Base-by-base conservation (phyloP, 306 rosid species). In the Acmispon strigosus region DNA sequence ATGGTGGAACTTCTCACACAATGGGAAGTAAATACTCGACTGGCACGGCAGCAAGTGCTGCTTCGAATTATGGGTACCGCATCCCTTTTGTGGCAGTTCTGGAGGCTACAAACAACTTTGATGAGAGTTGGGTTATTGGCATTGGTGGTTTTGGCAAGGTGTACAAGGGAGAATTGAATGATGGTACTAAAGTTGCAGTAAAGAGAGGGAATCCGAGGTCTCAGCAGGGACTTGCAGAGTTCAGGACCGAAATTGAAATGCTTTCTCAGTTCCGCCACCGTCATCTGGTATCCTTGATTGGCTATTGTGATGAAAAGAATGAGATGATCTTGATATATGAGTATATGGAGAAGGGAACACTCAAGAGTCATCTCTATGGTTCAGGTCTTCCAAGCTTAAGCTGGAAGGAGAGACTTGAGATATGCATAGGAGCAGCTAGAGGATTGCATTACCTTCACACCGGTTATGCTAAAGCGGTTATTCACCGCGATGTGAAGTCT, bases 361-460 rank as follows among this genome's bases (percentile, higher is more conserved):
- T 94, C 57, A 94, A 94, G 86, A 66, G 92, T 72, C 99, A 91
- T 79, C 80, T 94, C 14, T 94, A 94, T 10, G 97, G 97, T 73
- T 76, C 87, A 14, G 90, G 80, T 68, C 80, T 84, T 20, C 92
- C 96, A 6, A 89, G 91, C 88, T 62, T 94, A 60, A 86, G 90
- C 63, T 94, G 99, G 99, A 89, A 87, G 78, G 81, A 89, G 68
- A 86, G 99, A 62, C 92, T 94, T 36, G 90, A 94, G 60, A 81
- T 89, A 49, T 94, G 99, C 87, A 87, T 94, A 34, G 99, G 99
- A 57, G 50, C 99, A 2, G 99, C 99, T 13, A 76, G 97, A 78
- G 99, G 99, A 66, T 90, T 94, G 1, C 99, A 94, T 76, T 94
- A 94, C 86, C 99, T 94, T 80, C 99, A 94, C 54, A 94, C 99